A percentile compares a stretch with the other conserved stretches of the same genome.
Conservation (phyloP, 2,329 filamentous ascomycete genomes). For the Thielaviopsis cerberus region DNA sequence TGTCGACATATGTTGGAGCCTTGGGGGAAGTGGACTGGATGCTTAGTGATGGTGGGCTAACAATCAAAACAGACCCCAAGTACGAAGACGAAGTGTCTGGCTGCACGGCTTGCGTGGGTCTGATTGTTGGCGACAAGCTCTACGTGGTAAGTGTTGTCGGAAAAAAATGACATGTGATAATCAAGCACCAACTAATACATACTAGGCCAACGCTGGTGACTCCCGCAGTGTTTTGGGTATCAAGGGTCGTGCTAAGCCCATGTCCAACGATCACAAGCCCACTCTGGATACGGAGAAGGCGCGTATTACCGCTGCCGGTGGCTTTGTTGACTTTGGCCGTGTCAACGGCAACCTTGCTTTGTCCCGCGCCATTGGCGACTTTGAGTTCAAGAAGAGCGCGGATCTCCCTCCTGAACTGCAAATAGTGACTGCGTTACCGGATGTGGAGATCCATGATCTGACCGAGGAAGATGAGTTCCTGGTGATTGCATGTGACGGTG, state of each 20-base stretch:
- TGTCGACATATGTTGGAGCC: no score
- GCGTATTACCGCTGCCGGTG: constrained; percentile 83
- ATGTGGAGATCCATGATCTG: constrained; percentile 80
- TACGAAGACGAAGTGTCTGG: constrained; percentile 97
- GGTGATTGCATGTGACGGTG: constrained; percentile 82
- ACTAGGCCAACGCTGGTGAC: constrained; percentile 86
- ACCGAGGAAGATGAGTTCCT: constrained; percentile 89
- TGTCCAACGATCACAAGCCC: constrained; percentile 98
- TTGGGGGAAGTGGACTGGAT: no score
- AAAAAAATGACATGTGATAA: neutral
- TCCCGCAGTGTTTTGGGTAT: constrained; percentile 88
- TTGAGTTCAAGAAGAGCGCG: constrained; percentile 98
- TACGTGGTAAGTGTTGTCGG: constrained; percentile 61
- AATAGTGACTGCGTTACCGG: constrained; percentile 91
- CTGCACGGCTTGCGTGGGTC: constrained; percentile 81
- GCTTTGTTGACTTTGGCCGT: constrained; percentile 94
- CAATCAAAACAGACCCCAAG: constrained; percentile 51
- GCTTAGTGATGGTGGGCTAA: no score
- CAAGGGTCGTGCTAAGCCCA: constrained; percentile 88
- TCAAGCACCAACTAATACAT: constrained; percentile 7
- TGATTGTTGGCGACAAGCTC: constrained; percentile 82
- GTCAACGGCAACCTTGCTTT: constrained; percentile 96
- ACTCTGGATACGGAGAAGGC: constrained; percentile 97
- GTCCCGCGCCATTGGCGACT: constrained; percentile 93
- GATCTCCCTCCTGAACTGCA: constrained; percentile 95